These are phyloP conservation scores for Leptographium procerum DNA, from an alignment of 2,329 filamentous ascomycete genomes.

Conservation along the genomic window DNA sequence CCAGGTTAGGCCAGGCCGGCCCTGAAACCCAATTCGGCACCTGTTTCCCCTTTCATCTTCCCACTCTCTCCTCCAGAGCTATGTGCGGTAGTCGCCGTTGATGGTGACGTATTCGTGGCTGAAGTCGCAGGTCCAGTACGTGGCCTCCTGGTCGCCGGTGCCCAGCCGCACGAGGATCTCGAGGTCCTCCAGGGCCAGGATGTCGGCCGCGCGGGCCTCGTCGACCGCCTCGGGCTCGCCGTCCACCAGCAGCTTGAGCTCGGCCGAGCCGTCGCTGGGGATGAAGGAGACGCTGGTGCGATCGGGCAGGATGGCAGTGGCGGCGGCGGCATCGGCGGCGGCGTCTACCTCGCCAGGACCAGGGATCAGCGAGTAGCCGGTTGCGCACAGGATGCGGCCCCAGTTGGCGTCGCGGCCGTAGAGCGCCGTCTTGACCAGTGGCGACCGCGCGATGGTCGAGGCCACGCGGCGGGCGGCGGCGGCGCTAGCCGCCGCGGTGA, in stretches of 20 bases:
- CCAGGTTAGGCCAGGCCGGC: too few relatives aligned
- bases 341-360: conserved; percentile 41
- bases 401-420: conserved; percentile 98
- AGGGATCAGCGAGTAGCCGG: conserved; percentile 63
- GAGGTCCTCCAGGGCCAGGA: conserved; percentile 65
- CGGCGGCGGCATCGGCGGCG: not conserved
- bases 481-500: conserved; percentile 60
- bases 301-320: conserved; percentile 43
- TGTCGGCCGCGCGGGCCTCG: conserved; percentile 64
- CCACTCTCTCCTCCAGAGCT: conserved; percentile 5
- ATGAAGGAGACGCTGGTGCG: conserved; percentile 70
- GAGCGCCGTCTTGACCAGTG: conserved; percentile 91
- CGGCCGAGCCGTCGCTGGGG: conserved; percentile 62
- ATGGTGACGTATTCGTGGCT: conserved; percentile 70
- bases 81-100: conserved; percentile 59
- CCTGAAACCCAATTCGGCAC: too few relatives aligned
- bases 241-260: conserved; percentile 65
- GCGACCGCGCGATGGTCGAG: conserved; percentile 77
- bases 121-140: conserved; percentile 80
- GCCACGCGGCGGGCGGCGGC: conserved; percentile 68
- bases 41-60: not conserved
- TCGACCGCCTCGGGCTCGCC: conserved; percentile 74
- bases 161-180: conserved; percentile 68
- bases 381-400: conserved; percentile 92
- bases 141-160: conserved; percentile 55